A percentile compares a stretch with the other conserved stretches of the same genome.
These are phyloP conservation scores for Pholiota microspora DNA, from an alignment of 768 basidiomycete species.

Conservation along the genomic window DNA sequence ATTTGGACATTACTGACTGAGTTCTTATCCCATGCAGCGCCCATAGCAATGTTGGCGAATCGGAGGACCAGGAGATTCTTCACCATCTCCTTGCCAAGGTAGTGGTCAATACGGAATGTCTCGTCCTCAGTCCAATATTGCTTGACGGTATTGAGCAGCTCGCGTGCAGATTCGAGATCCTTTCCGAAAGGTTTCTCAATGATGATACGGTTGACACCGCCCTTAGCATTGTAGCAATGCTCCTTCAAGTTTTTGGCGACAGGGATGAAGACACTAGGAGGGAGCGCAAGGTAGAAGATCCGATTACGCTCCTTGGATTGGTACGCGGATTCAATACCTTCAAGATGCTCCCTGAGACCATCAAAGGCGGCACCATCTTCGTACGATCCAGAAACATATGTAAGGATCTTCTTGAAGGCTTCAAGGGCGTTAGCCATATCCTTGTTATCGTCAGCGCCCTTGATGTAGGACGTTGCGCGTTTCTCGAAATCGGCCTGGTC, in stretches of 20 bases:
- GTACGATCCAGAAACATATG: conserved; percentile 87
- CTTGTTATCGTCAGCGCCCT: conserved; percentile 63
- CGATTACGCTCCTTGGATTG: conserved; percentile 67
- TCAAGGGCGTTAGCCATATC: conserved; percentile 62
- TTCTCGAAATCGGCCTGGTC: conserved; percentile 79
- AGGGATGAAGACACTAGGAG: conserved; percentile 93
- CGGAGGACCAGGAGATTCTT: conserved; percentile 96
- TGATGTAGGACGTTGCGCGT: conserved; percentile 84
- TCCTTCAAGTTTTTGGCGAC: conserved; percentile 83
- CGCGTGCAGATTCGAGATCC: conserved; percentile 81
- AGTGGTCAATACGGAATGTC: conserved; percentile 99
- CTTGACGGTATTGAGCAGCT: conserved; percentile 78
- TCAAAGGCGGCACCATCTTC: conserved; percentile 81
- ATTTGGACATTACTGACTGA: conserved; percentile 97
- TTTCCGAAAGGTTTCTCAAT: conserved; percentile 99
- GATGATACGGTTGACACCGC: conserved; percentile 87
- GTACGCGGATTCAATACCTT: conserved; percentile 75
- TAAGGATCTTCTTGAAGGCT: conserved; percentile 77
- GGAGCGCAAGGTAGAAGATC: conserved; percentile 95
- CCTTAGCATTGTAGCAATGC: conserved; percentile 66
- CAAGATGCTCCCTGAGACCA: conserved; percentile 71
- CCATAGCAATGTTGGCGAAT: conserved; percentile 91
- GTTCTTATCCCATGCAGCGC: conserved; percentile 92
- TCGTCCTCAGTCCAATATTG: conserved; percentile 93
- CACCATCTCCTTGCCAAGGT: conserved; percentile 99